A percentile compares a stretch with the other conserved stretches of the same genome.
Evolutionary conservation across 495 filamentous ascomycete genomes (phyloP).

Genomic region (Trichoderma erinaceum): DNA sequence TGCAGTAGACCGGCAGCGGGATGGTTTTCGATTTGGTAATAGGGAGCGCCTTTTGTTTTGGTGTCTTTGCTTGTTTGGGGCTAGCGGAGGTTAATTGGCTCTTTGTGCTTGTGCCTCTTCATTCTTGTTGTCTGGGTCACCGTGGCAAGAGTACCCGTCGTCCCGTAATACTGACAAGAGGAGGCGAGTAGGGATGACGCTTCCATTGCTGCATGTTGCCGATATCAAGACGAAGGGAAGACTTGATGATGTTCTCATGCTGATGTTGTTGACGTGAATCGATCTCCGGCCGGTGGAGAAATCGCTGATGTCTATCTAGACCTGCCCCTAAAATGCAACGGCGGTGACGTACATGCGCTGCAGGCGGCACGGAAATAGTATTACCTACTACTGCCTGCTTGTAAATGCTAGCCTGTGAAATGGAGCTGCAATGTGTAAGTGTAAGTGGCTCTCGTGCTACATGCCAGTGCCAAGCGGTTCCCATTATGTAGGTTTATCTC

Average conservation of each 20-base stretch:
- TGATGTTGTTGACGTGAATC: background rate
- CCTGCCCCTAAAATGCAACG: background rate
- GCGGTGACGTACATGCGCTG: constrained; percentile 20
- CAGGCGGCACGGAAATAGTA: background rate
- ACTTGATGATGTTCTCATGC: too few relatives aligned
- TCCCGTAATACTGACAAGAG: too few relatives aligned
- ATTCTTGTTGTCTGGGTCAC: too few relatives aligned
- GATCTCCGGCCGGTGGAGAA: constrained; percentile 1
- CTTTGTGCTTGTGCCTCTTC: background rate
- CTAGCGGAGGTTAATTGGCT: background rate
- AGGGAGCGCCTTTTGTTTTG: constrained; percentile 12
- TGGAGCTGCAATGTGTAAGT: background rate
- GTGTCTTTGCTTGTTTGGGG: too few relatives aligned
- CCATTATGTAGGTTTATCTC: constrained; percentile 34
- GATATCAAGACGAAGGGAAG: too few relatives aligned
- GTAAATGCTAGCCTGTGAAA: background rate
- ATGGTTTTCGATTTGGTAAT: constrained; percentile 48
- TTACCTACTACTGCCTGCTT: background rate
- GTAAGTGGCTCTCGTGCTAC: background rate
- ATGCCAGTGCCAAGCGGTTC: constrained; percentile 21
- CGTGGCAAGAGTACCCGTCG: too few relatives aligned
- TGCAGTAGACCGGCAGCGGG: constrained; percentile 26
- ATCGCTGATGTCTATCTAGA: background rate
- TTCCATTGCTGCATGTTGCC: too few relatives aligned
- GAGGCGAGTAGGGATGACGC: too few relatives aligned